Conservation (phyloP, 352 stramenopile species). For the Blastocystis sp. region DNA sequence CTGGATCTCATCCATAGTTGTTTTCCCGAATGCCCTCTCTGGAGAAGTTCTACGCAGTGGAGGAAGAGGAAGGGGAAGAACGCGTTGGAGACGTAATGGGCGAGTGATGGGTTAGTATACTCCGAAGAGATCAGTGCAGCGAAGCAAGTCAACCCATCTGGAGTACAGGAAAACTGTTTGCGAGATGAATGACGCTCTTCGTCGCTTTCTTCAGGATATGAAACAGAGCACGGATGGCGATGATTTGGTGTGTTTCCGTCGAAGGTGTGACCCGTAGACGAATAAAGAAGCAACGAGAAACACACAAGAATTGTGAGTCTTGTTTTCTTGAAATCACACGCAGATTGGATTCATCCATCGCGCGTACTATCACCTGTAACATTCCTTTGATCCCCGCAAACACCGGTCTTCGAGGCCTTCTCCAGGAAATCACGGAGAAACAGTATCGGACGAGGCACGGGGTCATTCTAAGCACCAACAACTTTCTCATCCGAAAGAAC, state of each 20-base stretch:
- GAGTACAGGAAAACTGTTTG: background rate
- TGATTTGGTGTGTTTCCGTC: background rate
- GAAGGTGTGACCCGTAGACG: constrained; percentile 4
- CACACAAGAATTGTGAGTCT: constrained; percentile 22
- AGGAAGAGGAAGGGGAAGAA: constrained; percentile 13
- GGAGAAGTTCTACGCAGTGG: background rate
- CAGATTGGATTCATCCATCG: constrained; percentile 48
- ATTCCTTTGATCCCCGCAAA: constrained; percentile 52
- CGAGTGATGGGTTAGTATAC: constrained; percentile 4
- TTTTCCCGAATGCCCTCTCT: background rate
- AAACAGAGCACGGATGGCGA: constrained; percentile 4
- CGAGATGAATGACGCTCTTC: constrained; percentile 29
- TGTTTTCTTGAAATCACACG: background rate
- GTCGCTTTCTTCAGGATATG: constrained; percentile 29
- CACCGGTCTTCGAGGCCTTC: constrained; percentile 18
- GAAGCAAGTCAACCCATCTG: background rate
- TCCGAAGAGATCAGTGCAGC: background rate
- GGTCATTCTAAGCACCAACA: constrained; percentile 1
- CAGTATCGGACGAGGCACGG: background rate
- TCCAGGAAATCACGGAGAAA: constrained; percentile 62
- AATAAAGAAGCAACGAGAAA: constrained; percentile 33
- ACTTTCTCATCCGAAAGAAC: constrained; percentile 49
- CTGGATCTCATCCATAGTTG: background rate
- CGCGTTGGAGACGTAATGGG: background rate
- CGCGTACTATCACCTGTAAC: constrained; percentile 24